Evolutionary conservation across 805 yeast genomes (phyloP), one percentile per base, ranked within the genome.

Genomic region (Kuraishia molischiana): DNA sequence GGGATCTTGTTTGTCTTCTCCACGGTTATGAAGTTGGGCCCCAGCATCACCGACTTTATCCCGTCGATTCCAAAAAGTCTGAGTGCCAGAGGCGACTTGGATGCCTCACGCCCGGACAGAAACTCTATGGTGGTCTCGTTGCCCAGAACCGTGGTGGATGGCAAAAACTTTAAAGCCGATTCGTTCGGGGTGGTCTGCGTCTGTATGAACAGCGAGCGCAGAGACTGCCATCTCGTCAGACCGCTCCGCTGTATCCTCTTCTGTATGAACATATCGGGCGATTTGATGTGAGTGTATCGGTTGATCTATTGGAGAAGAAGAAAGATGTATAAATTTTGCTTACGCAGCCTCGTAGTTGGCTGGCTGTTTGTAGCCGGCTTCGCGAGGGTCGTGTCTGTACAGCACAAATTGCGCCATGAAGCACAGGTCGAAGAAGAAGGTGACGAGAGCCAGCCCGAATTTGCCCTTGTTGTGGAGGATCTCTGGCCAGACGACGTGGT

Each of bases 111-210:
- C 2, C 89, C 89, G 37, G 72, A 69, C 29, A 80, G 62, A 47
- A 77, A 82, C 57, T 86, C 95, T 20, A 77, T 59, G 0, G 95
- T 85, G 43, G 72, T 69, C 31, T 75, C 74, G 17, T 64, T 67
- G 3, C 81, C 81, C 14, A 85, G 61, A n/a, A 85, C 72, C 32
- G 66, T 64, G 58, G 70, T 74, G 10, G 86, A 78, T 1, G 95
- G 95, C 24, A 85, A 56, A 49, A 86, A 86, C 64, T 86, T 86
- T 40, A 86, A 59, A 0, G 95, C 95, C 47, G 84, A 78, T 38
- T 78, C 89, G 53, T 86, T 86, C 2, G 95, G 95, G 0, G 95
- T 86, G 22, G 79, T 75, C 24, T 81, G 78, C 0, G 95, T 86
- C 54, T 85, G 94, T 32, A 86, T 86, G 56, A 78, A 81, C 24